Evolutionary conservation across 2,329 filamentous ascomycete species (phyloP).

Genomic region (Rhynchosporium graminicola): DNA sequence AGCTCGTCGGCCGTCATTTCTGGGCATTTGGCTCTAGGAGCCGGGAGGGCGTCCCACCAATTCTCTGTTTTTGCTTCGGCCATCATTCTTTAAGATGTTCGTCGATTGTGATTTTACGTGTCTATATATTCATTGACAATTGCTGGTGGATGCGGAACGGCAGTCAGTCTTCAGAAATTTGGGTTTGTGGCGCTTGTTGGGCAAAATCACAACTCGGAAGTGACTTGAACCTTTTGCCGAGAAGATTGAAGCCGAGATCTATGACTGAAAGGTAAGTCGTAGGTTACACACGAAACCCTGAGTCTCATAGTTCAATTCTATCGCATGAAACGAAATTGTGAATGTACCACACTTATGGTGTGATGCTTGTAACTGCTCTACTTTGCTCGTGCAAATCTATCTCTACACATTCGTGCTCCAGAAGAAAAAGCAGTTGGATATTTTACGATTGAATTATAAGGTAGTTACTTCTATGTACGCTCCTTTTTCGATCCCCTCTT

Average conservation of each 20-base stretch:
- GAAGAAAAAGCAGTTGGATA: neutral
- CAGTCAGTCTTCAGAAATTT: neutral
- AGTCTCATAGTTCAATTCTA: neutral
- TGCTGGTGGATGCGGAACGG: neutral
- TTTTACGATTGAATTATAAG: slow-evolving; percentile 11
- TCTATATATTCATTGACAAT: too few species aligned
- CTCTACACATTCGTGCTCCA: neutral
- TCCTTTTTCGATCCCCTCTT: slow-evolving; percentile 49
- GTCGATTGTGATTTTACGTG: neutral
- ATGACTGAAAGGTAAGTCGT: neutral
- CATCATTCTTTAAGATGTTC: slow-evolving; percentile 13
- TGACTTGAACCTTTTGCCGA: neutral
- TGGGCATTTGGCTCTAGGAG: slow-evolving; percentile 44
- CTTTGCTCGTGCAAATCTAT: neutral
- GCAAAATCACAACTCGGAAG: slow-evolving; percentile 1
- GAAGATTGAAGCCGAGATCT: neutral
- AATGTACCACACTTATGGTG: too few species aligned
- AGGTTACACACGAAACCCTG: neutral
- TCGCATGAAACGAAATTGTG: too few species aligned
- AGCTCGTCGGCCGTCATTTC: slow-evolving; percentile 46
- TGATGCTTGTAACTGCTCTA: too few species aligned
- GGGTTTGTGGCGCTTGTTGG: slow-evolving; percentile 12
- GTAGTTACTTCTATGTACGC: slow-evolving; percentile 13
- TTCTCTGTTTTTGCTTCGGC: slow-evolving; percentile 20
- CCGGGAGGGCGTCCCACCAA: slow-evolving; percentile 44